phyloP scores from a whole-genome alignment of 2,329 filamentous ascomycete species.

The Pseudodiploospora longispora region DNA sequence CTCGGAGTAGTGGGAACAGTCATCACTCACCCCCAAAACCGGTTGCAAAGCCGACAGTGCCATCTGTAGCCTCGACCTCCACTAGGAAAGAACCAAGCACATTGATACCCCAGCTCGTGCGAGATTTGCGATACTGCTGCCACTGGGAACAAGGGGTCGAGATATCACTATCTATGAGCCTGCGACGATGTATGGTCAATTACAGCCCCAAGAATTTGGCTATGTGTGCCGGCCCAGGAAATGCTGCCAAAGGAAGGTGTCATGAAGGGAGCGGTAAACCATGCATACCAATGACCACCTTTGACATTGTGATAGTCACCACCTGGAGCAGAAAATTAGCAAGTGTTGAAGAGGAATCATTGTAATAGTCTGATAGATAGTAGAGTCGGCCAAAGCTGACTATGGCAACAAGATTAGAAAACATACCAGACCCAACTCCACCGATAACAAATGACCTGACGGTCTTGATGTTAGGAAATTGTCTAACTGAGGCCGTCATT shows the following conservation, averaged over 20 bases:
- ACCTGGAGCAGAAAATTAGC: conserved; percentile 32
- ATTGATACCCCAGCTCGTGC: conserved; percentile 93
- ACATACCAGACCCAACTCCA: conserved; percentile 24
- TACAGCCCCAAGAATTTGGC: neutral
- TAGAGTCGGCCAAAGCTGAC: too few species aligned
- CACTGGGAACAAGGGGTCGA: conserved; percentile 88
- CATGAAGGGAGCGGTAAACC: neutral
- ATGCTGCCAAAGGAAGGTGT: neutral
- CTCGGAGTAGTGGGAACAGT: too few species aligned
- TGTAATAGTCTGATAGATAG: too few species aligned
- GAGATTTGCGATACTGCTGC: conserved; percentile 77
- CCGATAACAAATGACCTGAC: conserved; percentile 44
- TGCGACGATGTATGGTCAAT: conserved; percentile 29
- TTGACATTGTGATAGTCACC: conserved; percentile 92
- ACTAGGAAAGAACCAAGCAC: conserved; percentile 87
- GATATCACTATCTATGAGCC: conserved; percentile 87
- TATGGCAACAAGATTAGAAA: too few species aligned
- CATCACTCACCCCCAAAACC: conserved; percentile 65
- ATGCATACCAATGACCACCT: conserved; percentile 54
- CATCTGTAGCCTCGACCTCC: conserved; percentile 81
- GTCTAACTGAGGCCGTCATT: conserved; percentile 40
- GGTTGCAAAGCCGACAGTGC: conserved; percentile 88
- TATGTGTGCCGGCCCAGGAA: too few species aligned
- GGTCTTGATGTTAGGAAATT: conserved; percentile 69
- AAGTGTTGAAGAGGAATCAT: neutral